These are phyloP conservation scores for Mrakia frigida DNA, from an alignment of 768 basidiomycete species.

Conservation along the genomic window DNA sequence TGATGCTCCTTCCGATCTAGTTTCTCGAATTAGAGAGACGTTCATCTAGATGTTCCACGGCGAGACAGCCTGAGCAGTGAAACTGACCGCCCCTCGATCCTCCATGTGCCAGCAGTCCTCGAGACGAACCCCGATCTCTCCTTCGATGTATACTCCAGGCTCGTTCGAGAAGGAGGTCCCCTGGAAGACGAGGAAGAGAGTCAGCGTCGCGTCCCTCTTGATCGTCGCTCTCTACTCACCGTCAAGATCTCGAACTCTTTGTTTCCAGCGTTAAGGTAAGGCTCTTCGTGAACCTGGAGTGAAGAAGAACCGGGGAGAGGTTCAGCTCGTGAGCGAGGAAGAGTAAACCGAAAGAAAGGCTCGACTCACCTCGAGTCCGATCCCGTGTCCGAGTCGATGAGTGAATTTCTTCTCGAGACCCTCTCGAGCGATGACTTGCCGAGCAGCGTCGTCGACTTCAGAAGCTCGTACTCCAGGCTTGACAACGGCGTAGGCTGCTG, in stretches of 20 bases:
- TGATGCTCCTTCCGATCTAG: too few relatives aligned
- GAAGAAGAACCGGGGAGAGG: neutral
- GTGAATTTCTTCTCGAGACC: slow-evolving; percentile 63
- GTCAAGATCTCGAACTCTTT: neutral
- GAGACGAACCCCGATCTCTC: slow-evolving; percentile 67
- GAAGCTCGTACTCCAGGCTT: slow-evolving; percentile 52
- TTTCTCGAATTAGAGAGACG: too few relatives aligned
- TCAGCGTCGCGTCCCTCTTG: slow-evolving; percentile 44
- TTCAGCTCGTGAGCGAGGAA: neutral
- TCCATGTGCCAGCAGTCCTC: slow-evolving; percentile 75
- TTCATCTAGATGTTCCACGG: slow-evolving; percentile 8
- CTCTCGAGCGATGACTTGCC: slow-evolving; percentile 48
- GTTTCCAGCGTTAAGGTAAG: neutral
- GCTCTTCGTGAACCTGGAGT: neutral
- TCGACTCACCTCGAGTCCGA: slow-evolving; percentile 77
- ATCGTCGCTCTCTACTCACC: slow-evolving; percentile 48
- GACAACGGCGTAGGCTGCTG: slow-evolving; percentile 52
- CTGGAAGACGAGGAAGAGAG: slow-evolving; percentile 43
- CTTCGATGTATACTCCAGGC: slow-evolving; percentile 65
- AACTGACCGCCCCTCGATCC: slow-evolving; percentile 53
- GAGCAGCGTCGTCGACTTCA: slow-evolving; percentile 61
- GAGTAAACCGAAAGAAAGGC: slow-evolving; percentile 55
- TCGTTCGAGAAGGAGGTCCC: slow-evolving; percentile 80
- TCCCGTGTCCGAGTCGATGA: slow-evolving; percentile 76
- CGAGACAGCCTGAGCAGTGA: slow-evolving; percentile 48